Percentiles rank a stretch among this genome's conserved stretches.
Evolutionary conservation across 495 filamentous ascomycete species (phyloP).

Genomic region (Penicillium fimorum): DNA sequence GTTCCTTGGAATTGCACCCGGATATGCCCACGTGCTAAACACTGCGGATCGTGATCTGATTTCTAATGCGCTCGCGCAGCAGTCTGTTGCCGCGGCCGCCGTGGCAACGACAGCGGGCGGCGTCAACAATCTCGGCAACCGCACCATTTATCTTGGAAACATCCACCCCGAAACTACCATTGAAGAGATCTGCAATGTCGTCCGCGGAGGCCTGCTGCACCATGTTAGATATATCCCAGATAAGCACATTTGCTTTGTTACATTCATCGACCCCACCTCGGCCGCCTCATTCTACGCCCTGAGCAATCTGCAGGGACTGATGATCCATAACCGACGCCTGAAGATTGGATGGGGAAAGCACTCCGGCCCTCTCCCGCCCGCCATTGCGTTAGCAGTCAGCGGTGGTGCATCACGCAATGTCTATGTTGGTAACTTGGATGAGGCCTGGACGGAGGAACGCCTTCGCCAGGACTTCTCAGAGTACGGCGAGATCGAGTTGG

Average conservation of each 20-base stretch:
- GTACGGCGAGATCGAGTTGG: conserved; percentile 96
- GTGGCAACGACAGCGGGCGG: conserved; percentile 95
- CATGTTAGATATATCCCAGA: conserved; percentile 99
- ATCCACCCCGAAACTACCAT: conserved; percentile 99
- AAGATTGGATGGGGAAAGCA: conserved; percentile 99
- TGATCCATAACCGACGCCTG: conserved; percentile 97
- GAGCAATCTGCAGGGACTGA: conserved; percentile 93
- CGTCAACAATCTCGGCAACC: conserved; percentile 94
- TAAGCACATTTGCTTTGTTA: conserved; percentile 99
- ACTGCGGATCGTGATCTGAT: conserved; percentile 94
- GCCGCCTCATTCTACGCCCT: conserved; percentile 97
- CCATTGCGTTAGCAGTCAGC: conserved; percentile 93
- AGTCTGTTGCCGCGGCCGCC: conserved; percentile 94
- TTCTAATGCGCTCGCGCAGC: conserved; percentile 91
- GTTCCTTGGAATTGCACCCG: conserved; percentile 96
- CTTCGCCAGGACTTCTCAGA: conserved; percentile 95
- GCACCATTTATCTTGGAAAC: conserved; percentile 96
- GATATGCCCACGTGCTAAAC: conserved; percentile 93
- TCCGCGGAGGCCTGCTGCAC: conserved; percentile 87
- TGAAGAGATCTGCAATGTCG: conserved; percentile 97
- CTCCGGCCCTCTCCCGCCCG: conserved; percentile 92
- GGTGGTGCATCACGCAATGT: conserved; percentile 94
- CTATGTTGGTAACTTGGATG: conserved; percentile 96
- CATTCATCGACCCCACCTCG: conserved; percentile 97
- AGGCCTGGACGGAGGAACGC: conserved; percentile 94